Conservation (phyloP, 768 basidiomycete genomes). For the Boletus speciosus region DNA sequence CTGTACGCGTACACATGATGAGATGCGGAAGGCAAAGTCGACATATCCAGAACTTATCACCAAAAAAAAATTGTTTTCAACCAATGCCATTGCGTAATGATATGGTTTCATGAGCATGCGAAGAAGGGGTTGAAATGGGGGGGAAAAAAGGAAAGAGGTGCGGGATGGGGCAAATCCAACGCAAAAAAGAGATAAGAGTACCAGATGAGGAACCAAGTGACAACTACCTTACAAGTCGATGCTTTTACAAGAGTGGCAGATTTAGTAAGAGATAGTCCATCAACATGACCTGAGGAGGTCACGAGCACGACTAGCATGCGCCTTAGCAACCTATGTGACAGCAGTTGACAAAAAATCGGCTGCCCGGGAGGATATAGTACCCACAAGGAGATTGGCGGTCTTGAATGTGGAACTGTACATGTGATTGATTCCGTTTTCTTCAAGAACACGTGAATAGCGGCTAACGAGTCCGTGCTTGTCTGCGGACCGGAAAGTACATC, state of each 20-base stretch:
- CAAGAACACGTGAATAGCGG: constrained; percentile 69
- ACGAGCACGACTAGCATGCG: constrained; percentile 53
- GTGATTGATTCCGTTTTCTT: constrained; percentile 72
- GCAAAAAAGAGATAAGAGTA: constrained; percentile 12
- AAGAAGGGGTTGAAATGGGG: background rate
- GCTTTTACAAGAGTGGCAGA: background rate
- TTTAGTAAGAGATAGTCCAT: constrained; percentile 13
- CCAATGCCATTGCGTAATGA: constrained; percentile 3
- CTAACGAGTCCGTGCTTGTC: constrained; percentile 79
- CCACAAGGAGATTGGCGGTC: constrained; percentile 73
- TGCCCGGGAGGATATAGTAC: constrained; percentile 16
- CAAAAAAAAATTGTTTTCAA: constrained; percentile 12
- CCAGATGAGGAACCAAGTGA: background rate
- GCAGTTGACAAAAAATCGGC: background rate
- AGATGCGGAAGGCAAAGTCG: background rate
- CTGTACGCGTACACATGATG: background rate
- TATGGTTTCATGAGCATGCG: background rate
- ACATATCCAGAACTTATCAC: background rate
- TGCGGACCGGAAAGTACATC: constrained; percentile 22
- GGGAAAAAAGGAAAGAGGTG: background rate
- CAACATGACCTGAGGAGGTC: constrained; percentile 57
- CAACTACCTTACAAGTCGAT: background rate
- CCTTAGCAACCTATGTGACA: constrained; percentile 49
- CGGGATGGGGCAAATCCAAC: background rate
- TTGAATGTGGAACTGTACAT: constrained; percentile 85